These are phyloP conservation scores for Croton laevigatus DNA, from an alignment of 441 rosid species.

Conservation along the genomic window DNA sequence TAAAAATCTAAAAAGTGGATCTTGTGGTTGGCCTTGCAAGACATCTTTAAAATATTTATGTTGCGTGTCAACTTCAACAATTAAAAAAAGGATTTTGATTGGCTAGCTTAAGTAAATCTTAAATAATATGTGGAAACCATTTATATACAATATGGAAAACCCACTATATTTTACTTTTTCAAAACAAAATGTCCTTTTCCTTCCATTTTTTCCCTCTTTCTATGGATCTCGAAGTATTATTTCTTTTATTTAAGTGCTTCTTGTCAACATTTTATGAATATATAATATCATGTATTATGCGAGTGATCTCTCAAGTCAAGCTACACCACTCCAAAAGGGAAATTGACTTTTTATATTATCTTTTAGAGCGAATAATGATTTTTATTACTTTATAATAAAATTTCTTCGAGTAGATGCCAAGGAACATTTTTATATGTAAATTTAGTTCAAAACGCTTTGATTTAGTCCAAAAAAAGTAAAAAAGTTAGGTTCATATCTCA, in stretches of 20 bases:
- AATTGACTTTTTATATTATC: background rate
- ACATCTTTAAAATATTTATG: background rate
- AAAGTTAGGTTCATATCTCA: too few species aligned
- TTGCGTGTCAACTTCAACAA: conserved; percentile 14
- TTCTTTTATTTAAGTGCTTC: background rate
- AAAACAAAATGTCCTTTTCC: background rate
- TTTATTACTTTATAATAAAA: too few species aligned
- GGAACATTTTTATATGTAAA: too few species aligned
- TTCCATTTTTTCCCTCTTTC: background rate
- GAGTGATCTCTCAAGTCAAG: conserved; percentile 12
- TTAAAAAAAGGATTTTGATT: background rate
- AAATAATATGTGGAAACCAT: conserved; percentile 20
- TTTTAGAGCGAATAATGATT: too few species aligned
- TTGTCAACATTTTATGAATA: background rate
- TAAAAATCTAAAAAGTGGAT: background rate
- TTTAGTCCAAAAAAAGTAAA: too few species aligned
- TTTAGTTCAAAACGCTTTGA: too few species aligned
- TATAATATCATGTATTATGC: background rate
- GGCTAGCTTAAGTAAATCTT: background rate
- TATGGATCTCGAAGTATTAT: conserved; percentile 6
- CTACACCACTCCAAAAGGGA: conserved; percentile 8
- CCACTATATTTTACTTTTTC: conserved; percentile 5
- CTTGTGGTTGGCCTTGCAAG: conserved; percentile 15
- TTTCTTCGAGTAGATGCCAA: too few species aligned
- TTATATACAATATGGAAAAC: conserved; percentile 11